Base-by-base conservation (phyloP, 2,329 filamentous ascomycete genomes). In the Colletotrichum cuscutae region DNA sequence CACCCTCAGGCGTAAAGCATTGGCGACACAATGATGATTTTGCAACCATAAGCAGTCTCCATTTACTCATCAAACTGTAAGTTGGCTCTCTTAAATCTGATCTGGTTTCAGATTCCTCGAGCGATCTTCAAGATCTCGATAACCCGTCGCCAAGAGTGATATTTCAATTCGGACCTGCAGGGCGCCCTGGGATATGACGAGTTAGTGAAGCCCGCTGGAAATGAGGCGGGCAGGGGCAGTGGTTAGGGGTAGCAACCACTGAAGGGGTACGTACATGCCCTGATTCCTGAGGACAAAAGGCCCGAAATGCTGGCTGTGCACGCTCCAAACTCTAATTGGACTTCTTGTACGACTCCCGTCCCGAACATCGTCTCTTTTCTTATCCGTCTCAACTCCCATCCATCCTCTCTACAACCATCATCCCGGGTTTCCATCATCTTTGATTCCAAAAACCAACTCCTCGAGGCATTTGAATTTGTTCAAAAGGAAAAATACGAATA, bases 271-370 rank as follows among this genome's bases (percentile, higher is more conserved):
- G 66, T 69, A 65, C 52, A 59, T 19, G 35, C 37, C 22, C 59
- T 69, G 60, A 69, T 35, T 64, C 59, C 59, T 69, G 35, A 64
- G 66, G 65, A 68, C 57, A n/a, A 26, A 37, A 68, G 22, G 57
- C 24, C 58, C 19, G 19, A 28, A 42, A 61, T 24, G 5, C n/a
- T 49, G 42, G 19, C 42, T 22, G 67, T 53, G 67, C 67, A 70
- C 67, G 67, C 67, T 42, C 54, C 67, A 65, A 70, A 70, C 67
- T 70, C 61, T 70, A 70, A 70, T 65, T 53, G 61, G 67, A 70
- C 67, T 30, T 30, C 67, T 22, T 49, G 42, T 49, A 12, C 60
- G 37, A 70, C 67, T 52, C 35, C 15, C 15, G 13, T 54, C n/a
- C 19, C 32, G 3, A 13, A 22, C 54, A 28, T 62, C 64, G 19